phyloP scores from a whole-genome alignment of 1,284 basidiomycete species.

The Wolfiporia cocos region DNA sequence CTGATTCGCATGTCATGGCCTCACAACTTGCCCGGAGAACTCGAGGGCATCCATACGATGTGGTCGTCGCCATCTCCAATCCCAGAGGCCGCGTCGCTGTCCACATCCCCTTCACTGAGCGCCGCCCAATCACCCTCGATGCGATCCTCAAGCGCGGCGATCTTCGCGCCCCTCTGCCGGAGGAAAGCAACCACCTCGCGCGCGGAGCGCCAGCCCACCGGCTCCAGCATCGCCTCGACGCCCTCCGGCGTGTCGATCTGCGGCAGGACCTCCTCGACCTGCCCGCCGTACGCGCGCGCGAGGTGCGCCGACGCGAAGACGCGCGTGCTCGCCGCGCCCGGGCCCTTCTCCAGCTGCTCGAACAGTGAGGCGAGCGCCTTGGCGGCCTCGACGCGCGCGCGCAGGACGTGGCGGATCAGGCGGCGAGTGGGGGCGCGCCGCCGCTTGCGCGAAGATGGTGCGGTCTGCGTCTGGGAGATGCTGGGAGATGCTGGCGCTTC shows the following conservation, averaged over 20 bases:
- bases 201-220: constrained; percentile 50
- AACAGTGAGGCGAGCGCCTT: constrained; percentile 69
- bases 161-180: constrained; percentile 55
- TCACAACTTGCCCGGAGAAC: background rate
- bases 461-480: constrained; percentile 19
- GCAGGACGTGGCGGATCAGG: constrained; percentile 81
- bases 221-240: constrained; percentile 19
- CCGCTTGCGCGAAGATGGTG: constrained; percentile 37
- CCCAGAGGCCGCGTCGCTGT: constrained; percentile 26
- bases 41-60: constrained; percentile 27
- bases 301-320: constrained; percentile 58
- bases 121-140: constrained; percentile 60
- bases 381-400: constrained; percentile 73
- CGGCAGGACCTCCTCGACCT: constrained; percentile 25
- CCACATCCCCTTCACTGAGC: constrained; percentile 54
- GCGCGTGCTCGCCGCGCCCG: constrained; percentile 32
- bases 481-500: constrained; percentile 26
- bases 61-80: constrained; percentile 25
- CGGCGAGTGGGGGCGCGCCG: constrained; percentile 68
- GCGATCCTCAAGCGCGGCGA: constrained; percentile 41
- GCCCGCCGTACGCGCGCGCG: constrained; percentile 46
- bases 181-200: constrained; percentile 62
- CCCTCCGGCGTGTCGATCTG: constrained; percentile 21
- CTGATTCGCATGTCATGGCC: background rate
- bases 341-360: constrained; percentile 50